These are phyloP conservation scores for Pezicula radicicola DNA, from an alignment of 2,329 filamentous ascomycete species.

Conservation along the genomic window DNA sequence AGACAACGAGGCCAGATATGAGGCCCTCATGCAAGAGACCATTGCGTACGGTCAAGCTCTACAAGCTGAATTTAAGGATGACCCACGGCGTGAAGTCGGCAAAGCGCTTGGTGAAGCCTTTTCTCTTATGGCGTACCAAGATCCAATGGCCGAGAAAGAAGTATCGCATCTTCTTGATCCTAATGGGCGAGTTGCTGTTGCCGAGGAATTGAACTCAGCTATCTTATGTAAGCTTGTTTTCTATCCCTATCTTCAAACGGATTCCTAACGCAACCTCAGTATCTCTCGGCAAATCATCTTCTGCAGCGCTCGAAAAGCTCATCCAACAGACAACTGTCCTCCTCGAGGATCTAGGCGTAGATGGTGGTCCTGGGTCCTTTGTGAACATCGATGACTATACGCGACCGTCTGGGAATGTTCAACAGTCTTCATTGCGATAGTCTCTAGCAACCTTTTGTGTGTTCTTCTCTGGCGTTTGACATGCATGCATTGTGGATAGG, in stretches of 20 bases:
- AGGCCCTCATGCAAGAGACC: slow-evolving; percentile 61
- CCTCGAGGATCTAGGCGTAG: slow-evolving; percentile 76
- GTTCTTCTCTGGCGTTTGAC: slow-evolving; percentile 12
- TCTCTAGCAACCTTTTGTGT: neutral
- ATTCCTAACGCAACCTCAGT: slow-evolving; percentile 49
- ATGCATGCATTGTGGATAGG: slow-evolving; percentile 19
- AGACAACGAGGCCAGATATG: slow-evolving; percentile 19
- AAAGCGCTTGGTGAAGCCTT: slow-evolving; percentile 82
- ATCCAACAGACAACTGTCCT: slow-evolving; percentile 85
- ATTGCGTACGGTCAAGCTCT: slow-evolving; percentile 78
- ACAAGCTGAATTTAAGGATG: slow-evolving; percentile 71
- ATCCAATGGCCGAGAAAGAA: slow-evolving; percentile 71
- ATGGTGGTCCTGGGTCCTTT: slow-evolving; percentile 79
- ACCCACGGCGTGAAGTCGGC: slow-evolving; percentile 66
- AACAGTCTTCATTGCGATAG: neutral
- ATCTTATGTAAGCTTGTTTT: slow-evolving; percentile 58
- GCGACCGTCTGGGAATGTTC: slow-evolving; percentile 6
- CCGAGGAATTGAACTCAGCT: slow-evolving; percentile 90
- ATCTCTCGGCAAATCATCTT: slow-evolving; percentile 84
- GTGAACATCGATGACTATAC: slow-evolving; percentile 63
- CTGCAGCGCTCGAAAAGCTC: slow-evolving; percentile 78
- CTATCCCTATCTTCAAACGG: slow-evolving; percentile 1
- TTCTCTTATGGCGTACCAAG: slow-evolving; percentile 80
- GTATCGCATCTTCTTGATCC: slow-evolving; percentile 77
- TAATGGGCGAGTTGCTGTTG: slow-evolving; percentile 71